A percentile compares a stretch with the other conserved stretches of the same genome.
Evolutionary conservation across 73 alveolate species (phyloP).

Genomic region (Durusdinium trenchii): DNA sequence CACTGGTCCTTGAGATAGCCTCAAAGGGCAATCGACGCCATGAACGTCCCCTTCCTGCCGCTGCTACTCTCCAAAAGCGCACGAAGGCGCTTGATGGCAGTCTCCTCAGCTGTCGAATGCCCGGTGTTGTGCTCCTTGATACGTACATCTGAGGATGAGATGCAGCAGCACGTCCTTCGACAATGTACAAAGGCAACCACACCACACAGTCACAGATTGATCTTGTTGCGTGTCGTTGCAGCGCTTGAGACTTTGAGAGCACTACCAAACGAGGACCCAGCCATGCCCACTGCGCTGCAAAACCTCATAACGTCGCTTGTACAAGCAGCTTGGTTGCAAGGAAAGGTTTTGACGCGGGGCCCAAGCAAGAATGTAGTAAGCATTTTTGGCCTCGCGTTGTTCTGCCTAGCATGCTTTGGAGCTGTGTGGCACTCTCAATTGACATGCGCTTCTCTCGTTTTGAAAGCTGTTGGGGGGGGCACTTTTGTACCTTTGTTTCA

Average conservation of each 20-base stretch:
- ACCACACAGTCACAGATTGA: not conserved
- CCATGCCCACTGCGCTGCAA: slow-evolving; percentile 83
- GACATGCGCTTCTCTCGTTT: too few species aligned
- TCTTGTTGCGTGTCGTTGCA: too few species aligned
- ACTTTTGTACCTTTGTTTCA: not conserved
- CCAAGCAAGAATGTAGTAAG: not conserved
- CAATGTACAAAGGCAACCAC: slow-evolving; percentile 80
- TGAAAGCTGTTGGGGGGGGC: not conserved
- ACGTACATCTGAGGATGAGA: slow-evolving; percentile 44
- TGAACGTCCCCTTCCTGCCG: slow-evolving; percentile 85
- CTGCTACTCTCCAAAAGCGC: slow-evolving; percentile 92
- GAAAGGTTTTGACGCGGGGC: not conserved
- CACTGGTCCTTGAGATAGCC: too few species aligned
- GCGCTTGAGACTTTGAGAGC: too few species aligned
- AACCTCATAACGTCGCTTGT: slow-evolving; percentile 85
- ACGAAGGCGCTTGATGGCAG: slow-evolving; percentile 91
- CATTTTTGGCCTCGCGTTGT: not conserved
- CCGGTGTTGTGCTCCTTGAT: not conserved
- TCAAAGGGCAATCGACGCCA: too few species aligned
- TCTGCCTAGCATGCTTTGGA: too few species aligned
- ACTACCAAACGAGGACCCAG: too few species aligned
- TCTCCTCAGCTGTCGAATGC: not conserved
- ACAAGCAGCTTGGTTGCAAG: slow-evolving; percentile 50
- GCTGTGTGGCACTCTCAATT: not conserved
- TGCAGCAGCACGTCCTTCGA: slow-evolving; percentile 83